Evolutionary conservation across 2,329 filamentous ascomycete genomes (phyloP), one percentile per base, ranked within the genome.

Genomic region (Pseudogymnoascus verrucosus): DNA sequence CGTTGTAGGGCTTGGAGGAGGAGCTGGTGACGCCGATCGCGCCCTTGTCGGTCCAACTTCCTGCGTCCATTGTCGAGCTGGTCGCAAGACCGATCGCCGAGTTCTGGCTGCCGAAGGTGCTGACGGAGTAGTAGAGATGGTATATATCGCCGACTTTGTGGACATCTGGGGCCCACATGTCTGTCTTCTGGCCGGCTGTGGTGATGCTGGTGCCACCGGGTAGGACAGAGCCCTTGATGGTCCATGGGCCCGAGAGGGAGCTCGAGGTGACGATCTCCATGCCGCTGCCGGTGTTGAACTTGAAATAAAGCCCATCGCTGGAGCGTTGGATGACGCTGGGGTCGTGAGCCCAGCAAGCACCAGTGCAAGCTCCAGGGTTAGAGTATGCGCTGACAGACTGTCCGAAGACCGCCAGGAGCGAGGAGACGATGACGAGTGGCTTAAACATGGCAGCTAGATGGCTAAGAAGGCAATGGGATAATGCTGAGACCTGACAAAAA

Each of bases 41-140:
- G 42, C 86, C 86, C 14, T 77, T 78, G 70, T 89, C 85, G 1
- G 79, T 84, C 85, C 85, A 89, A n/a, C 76, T 78, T 40, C 83
- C 84, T 12, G 78, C 74, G 31, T 84, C 80, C 72, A 83, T 73
- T 0, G 77, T 80, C 0, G 74, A 67, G 1, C 71, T 74, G 21
- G 68, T 71, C 3, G 69, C 70, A 12, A 72, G 67, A 14, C 83
- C 83, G 60, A 85, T 84, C 14, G 78, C 79, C 1, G 78, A 81
- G 67, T 77, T 72, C 67, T 84, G 82, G 0, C 74, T 76, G 1
- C 82, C 82, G 65, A 84, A 84, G 0, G 77, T 74, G 5, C 77
- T 80, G 19, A 85, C 82, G 4, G 78, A 75, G 72, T 85, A 86
- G 76, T 82, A 84, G 10, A 84, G 74, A 68, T 84, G 79, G 74